Base-by-base conservation (phyloP, 768 basidiomycete genomes). In the Rhodotorula graminis region DNA sequence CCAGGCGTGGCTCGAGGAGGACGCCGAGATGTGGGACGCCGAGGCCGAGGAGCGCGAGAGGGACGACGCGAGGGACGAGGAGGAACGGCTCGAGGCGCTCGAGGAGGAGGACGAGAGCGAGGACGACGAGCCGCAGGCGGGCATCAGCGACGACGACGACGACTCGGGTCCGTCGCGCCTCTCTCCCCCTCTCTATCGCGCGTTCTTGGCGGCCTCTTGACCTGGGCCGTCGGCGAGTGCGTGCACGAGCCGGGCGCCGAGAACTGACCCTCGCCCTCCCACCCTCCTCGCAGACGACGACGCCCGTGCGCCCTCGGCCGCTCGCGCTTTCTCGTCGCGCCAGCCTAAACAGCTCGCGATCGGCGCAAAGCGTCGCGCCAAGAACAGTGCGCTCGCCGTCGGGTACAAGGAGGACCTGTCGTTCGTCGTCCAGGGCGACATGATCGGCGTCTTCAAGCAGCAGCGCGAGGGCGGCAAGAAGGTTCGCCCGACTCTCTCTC, bases 341-440 rank as follows among this genome's bases (percentile, higher is more conserved):
- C 29, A 72, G 29, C 21, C 82, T 7, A 80, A 81, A 12, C 52
- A 86, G 64, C 85, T 85, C 33, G 81, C 80, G 61, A 80, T 78
- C 56, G 76, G 31, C 76, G 75, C 15, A 73, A 79, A 60, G 76
- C 76, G 40, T 76, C 78, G 67, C n/a, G 73, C 76, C 23, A 79
- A 78, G 63, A 98, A 98, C 81, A 90, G 91, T 11, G 90, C 92
- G 73, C 85, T 98, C 50, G 91, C 91, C 8, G 88, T 98, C 53
- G 95, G 95, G 19, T 94, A 96, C 85, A 93, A 92, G 82, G 91
- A 93, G 71, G 93, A 96, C 78, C 85, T 94, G 42, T 93, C 93
- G 19, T 97, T 92, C 78, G 95, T 97, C 73, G 89, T 93, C 50
- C 89, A 94, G 59, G 94, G 93, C 53, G 90, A 79, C 60, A 77